Evolutionary conservation across 805 yeast species (phyloP), one percentile per base, ranked within the genome.

Genomic region (Priceomyces carsonii): DNA sequence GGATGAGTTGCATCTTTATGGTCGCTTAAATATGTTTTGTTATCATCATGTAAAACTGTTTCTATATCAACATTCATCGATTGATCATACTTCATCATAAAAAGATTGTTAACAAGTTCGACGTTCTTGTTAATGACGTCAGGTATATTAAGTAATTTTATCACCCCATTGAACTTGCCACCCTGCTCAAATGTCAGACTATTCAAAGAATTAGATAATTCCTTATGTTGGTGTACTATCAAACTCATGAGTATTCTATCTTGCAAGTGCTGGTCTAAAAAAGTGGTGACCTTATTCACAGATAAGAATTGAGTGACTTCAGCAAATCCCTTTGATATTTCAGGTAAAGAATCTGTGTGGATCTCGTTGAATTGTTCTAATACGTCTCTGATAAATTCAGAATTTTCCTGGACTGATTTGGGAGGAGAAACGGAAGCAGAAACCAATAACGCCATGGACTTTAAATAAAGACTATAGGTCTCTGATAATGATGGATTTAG

Each of bases 221-320:
- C 75, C 15, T 87, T 72, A 60, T 85, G 95, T 57, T 93, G 96
- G 43, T 85, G 90, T 0, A 95, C 89, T 35, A 89, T 69, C 32
- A 90, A 66, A 38, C 96, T 79, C 80, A 93, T 86, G 45, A 90
- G 75, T 26, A 91, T 90, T 42, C 97, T 72, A 46, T 90, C 96
- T 36, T 75, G 70, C 48, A 91, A 69, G 62, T 91, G 97, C 8
- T 69, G 62, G 51, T 87, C 86, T 44, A 91, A 65, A 46, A 90
- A 85, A 3, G 55, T 50, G 35, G 82, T 77, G 26, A 85, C 76
- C 18, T 75, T 66, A 6, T 66, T 69, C 19, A 67, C 58, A 2
- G 75, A 44, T 57, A 78, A 33, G 25, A 74, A 60, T 20, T 64
- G 63, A 37, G 68, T 55, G 3, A 82, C 82, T 54, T 86, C 93